phyloP scores from a whole-genome alignment of 2,329 filamentous ascomycete species.

The Beauveria asiatica region DNA sequence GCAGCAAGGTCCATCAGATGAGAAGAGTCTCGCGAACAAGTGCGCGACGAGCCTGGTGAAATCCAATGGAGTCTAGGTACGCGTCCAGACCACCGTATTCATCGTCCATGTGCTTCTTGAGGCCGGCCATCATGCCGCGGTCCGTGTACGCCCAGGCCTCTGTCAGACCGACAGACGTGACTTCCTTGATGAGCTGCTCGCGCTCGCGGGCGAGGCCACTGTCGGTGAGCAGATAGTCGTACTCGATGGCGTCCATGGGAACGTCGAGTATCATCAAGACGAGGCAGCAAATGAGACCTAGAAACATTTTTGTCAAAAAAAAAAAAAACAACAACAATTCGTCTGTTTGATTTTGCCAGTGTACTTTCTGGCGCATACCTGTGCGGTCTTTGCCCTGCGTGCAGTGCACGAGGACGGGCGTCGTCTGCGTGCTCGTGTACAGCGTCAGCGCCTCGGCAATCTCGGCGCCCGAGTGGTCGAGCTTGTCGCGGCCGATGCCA shows the following conservation, averaged over 20 bases:
- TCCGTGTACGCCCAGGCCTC: conserved; percentile 66
- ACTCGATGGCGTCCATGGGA: conserved; percentile 49
- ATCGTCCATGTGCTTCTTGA: conserved; percentile 48
- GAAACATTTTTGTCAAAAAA: too few species aligned
- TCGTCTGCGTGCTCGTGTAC: conserved; percentile 28
- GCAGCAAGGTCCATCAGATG: conserved; percentile 23
- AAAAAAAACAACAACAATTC: too few species aligned
- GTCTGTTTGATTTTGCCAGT: too few species aligned
- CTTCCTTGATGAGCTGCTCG: conserved; percentile 57
- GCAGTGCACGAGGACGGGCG: conserved; percentile 69
- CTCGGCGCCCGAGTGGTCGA: conserved; percentile 58
- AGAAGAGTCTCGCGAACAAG: conserved; percentile 33
- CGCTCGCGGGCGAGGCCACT: conserved; percentile 51
- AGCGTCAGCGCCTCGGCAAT: conserved; percentile 35
- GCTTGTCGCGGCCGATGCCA: conserved; percentile 59
- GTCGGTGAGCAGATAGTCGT: conserved; percentile 64
- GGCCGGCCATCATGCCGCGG: conserved; percentile 50
- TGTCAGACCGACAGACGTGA: conserved; percentile 60
- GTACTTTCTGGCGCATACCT: conserved; percentile 15
- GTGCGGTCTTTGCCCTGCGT: conserved; percentile 80
- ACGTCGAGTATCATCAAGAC: conserved; percentile 55
- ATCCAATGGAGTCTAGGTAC: conserved; percentile 59
- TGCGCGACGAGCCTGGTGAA: conserved; percentile 35
- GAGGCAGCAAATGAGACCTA: conserved; percentile 61
- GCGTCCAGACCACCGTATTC: conserved; percentile 56